These are phyloP conservation scores for Beauveria varroae DNA, from an alignment of 2,329 filamentous ascomycete species.

Conservation along the genomic window DNA sequence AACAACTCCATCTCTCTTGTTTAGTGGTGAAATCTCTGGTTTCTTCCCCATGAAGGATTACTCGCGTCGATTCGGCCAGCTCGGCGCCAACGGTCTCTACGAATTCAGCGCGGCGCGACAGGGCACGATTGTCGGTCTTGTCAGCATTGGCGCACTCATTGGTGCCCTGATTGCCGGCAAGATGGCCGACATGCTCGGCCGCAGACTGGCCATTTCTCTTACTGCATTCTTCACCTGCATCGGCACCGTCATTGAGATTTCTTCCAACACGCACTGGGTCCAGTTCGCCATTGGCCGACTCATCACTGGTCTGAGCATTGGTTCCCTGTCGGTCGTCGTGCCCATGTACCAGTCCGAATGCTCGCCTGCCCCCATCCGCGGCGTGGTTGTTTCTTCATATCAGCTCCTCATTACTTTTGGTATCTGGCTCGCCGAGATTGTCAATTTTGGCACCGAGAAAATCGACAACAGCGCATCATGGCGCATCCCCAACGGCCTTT, in stretches of 20 bases:
- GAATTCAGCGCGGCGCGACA: constrained; percentile 51
- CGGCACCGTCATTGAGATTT: constrained; percentile 57
- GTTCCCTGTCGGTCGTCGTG: constrained; percentile 54
- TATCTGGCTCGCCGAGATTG: constrained; percentile 51
- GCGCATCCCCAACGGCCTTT: constrained; percentile 54
- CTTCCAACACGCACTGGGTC: constrained; percentile 48
- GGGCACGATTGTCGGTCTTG: constrained; percentile 56
- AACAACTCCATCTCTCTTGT: background rate
- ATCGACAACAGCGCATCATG: constrained; percentile 44
- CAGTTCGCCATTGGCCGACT: constrained; percentile 59
- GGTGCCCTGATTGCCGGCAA: constrained; percentile 52
- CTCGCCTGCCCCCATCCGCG: constrained; percentile 56
- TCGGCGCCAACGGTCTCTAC: constrained; percentile 29
- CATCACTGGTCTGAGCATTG: constrained; percentile 60
- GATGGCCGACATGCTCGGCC: constrained; percentile 54
- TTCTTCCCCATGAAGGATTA: constrained; percentile 56
- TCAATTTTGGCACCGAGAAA: constrained; percentile 53
- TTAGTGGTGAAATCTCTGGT: constrained; percentile 51
- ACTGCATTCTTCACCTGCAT: constrained; percentile 56
- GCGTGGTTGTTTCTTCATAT: constrained; percentile 55
- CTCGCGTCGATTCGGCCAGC: constrained; percentile 43
- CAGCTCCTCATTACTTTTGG: constrained; percentile 64
- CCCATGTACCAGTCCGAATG: constrained; percentile 65
- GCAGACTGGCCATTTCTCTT: constrained; percentile 53
- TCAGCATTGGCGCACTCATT: constrained; percentile 51